Conservation (phyloP, 306 rosid genomes). For the Cicer pinnatifidum region DNA sequence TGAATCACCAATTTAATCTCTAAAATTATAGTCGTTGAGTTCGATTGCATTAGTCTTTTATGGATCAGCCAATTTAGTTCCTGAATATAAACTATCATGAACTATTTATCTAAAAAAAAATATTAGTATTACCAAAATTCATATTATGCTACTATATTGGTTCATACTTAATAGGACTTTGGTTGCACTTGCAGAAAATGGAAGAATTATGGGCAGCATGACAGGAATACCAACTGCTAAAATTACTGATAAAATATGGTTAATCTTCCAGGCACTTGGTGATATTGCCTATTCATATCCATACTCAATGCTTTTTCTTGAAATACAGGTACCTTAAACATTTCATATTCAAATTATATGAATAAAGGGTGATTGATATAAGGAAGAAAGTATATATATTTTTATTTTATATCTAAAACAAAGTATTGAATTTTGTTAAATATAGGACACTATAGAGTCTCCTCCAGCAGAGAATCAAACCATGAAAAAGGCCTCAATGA, state of each 20-base stretch:
- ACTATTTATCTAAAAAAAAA: not conserved
- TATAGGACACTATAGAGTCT: constrained; percentile 78
- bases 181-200: constrained; percentile 65
- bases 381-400: not conserved
- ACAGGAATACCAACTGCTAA: constrained; percentile 60
- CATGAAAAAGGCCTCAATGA: constrained; percentile 78
- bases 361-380: not conserved
- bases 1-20: not conserved
- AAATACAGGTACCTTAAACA: constrained; percentile 58
- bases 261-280: constrained; percentile 77
- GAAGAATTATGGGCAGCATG: constrained; percentile 68
- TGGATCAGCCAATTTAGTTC: not conserved
- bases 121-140: constrained; percentile 3
- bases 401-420: constrained; percentile 17
- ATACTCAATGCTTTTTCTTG: constrained; percentile 70
- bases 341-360: constrained; percentile 25
- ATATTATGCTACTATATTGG: constrained; percentile 23
- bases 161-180: constrained; percentile 9
- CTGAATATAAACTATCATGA: not conserved
- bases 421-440: constrained; percentile 38
- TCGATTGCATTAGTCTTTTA: not conserved
- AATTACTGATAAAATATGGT: constrained; percentile 60
- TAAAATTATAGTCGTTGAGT: not conserved
- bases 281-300: constrained; percentile 88
- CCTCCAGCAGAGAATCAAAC: constrained; percentile 85